Evolutionary conservation across 805 yeast genomes (phyloP).

Genomic region (Millerago galiae): DNA sequence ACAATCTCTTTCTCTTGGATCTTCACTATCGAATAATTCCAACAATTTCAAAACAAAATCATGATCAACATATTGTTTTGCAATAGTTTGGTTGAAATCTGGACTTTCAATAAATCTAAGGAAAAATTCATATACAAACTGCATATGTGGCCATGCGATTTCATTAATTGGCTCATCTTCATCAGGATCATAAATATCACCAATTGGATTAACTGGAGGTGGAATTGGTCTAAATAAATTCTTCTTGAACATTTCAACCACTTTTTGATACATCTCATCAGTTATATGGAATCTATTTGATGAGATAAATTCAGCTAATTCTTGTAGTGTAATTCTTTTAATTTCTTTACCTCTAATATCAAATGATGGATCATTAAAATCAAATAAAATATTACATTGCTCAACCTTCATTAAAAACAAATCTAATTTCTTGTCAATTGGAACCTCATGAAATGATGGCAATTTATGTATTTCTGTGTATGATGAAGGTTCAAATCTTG

Average conservation of each 20-base stretch:
- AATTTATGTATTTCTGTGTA: constrained; percentile 63
- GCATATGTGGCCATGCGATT: constrained; percentile 99
- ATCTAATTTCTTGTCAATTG: constrained; percentile 71
- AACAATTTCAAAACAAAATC: constrained; percentile 73
- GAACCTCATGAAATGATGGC: constrained; percentile 84
- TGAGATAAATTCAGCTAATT: constrained; percentile 81
- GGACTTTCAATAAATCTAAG: constrained; percentile 89
- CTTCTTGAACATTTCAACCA: constrained; percentile 81
- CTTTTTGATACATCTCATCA: constrained; percentile 84
- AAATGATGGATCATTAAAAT: constrained; percentile 86
- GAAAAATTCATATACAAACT: constrained; percentile 90
- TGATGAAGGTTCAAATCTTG: constrained; percentile 78
- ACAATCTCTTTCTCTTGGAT: constrained; percentile 93
- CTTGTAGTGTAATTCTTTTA: constrained; percentile 80
- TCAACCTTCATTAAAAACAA: constrained; percentile 83
- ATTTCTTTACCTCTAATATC: constrained; percentile 91
- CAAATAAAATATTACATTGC: constrained; percentile 92
- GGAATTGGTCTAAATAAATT: constrained; percentile 95
- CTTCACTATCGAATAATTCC: constrained; percentile 93
- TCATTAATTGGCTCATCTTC: constrained; percentile 98
- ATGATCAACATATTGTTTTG: constrained; percentile 92
- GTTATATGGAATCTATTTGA: constrained; percentile 79
- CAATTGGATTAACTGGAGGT: constrained; percentile 96
- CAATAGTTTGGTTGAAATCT: constrained; percentile 87
- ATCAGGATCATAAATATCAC: constrained; percentile 95